Evolutionary conservation across 805 yeast genomes (phyloP), one percentile per base, ranked within the genome.

Genomic region (Yarrowia keelungensis): DNA sequence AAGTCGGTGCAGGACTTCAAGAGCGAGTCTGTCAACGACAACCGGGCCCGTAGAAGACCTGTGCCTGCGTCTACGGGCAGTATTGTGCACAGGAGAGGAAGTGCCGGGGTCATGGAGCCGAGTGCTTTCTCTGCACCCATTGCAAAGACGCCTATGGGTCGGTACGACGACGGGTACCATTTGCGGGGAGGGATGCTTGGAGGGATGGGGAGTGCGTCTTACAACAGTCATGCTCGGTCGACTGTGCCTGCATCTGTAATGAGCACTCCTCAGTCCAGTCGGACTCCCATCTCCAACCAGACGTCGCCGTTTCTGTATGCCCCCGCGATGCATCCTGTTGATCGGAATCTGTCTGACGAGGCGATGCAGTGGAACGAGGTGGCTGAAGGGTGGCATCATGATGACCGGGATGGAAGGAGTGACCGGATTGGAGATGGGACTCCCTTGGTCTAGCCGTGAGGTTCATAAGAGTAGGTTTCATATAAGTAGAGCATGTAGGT

Each of bases 321-420:
- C n/a, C 65, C 65, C 3, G 51, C 65, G 14, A 45, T 59, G 65
- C 51, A 59, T 45, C 22, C 65, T 8, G 51, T 45, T 5, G 65
- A 59, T 5, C 51, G 65, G 19, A 45, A 32, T n/a, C 8, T 59
- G 42, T 43, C 65, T 2, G 42, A 59, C 42, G 65, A 59, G 19
- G 65, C 65, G 65, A 43, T 59, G 65, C 65, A 59, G 9, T 59
- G 65, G 65, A 59, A 15, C 35, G 65, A 59, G 42, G 65, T 59
- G 10, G 65, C 65, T 4, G 65, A 59, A 12, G 65, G 65, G 16
- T 59, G 65, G 65, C 65, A 56, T 14, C 36, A 53, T 11, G 65
- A 59, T 16, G 49, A 58, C n/a, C 32, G 49, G 7, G 19, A 56
- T 9, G n/a, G 41, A 22, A 12, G 38, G 8, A 8, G 26, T 15